Evolutionary conservation across 2,329 filamentous ascomycete species (phyloP), one percentile per base, ranked within the genome.

Genomic region (Emmonsiellopsis sp.): DNA sequence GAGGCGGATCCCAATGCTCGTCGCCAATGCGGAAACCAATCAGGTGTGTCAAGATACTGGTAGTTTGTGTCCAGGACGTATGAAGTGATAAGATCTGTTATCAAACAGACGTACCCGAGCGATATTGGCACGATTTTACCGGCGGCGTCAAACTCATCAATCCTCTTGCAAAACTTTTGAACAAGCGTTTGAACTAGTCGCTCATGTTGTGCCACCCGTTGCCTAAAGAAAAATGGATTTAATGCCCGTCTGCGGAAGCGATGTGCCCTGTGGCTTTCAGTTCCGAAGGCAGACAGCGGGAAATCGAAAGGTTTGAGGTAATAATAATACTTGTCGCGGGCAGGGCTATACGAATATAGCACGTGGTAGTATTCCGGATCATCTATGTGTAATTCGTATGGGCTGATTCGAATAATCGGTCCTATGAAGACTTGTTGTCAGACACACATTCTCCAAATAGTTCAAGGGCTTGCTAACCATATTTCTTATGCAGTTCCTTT

Each of bases 31-130:
- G 64, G 64, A 16, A 58, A 57, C 31, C 66, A 69, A 37, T 67
- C 64, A 1, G 63, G 58, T 7, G 60, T 58, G 30, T 68, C 65
- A 7, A 70, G 59, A 58, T 66, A 68, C 51, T 64, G 56, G 43
- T 62, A 67, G 1, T 59, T 59, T 11, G 59, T 51, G n/a, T 62
- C 62, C 60, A 68, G 62, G n/a, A 62, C 63, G 54, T 75, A 76
- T 51, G 73, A 66, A 55, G 72, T 73, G 57, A 77, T 73, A 44
- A 76, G 68, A 34, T 77, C 74, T 34, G 73, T 73, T 1, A 71
- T 71, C 7, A 60, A 48, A 45, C 58, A 60, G 9, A 55, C 57
- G 34, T 55, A 60, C 10, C 58, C 58, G 5, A 60, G 54, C 10
- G 58, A 58, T 8, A 60, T 42, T 3, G 58, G 56, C 4, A 57